Evolutionary conservation across 345 rosid species (phyloP).

Genomic region (Nasturtium officinale): DNA sequence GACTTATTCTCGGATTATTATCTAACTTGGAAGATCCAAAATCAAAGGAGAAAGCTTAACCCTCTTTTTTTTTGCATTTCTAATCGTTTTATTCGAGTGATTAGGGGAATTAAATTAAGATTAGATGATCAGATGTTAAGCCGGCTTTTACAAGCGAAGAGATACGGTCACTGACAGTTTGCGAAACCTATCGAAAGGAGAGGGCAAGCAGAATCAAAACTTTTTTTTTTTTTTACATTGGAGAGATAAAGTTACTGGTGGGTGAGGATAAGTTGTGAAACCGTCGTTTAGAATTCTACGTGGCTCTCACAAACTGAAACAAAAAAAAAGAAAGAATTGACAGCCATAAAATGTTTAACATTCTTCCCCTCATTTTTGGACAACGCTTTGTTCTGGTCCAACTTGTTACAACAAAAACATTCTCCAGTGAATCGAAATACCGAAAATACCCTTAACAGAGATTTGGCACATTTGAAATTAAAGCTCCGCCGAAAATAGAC

Average conservation of each 20-base stretch:
- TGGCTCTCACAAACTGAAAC: slow-evolving; percentile 38
- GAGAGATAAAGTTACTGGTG: slow-evolving; percentile 31
- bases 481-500: slow-evolving; percentile 26
- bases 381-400: slow-evolving; percentile 42
- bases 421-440: neutral
- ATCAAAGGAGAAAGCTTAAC: slow-evolving; percentile 31
- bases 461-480: neutral
- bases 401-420: slow-evolving; percentile 28
- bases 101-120: slow-evolving; percentile 22
- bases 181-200: slow-evolving; percentile 20
- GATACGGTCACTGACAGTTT: slow-evolving; percentile 30
- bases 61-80: neutral
- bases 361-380: slow-evolving; percentile 30
- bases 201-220: slow-evolving; percentile 28
- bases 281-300: slow-evolving; percentile 30
- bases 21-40: slow-evolving; percentile 32
- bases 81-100: slow-evolving; percentile 19
- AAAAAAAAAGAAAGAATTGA: neutral
- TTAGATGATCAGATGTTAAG: neutral
- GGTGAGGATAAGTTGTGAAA: slow-evolving; percentile 32
- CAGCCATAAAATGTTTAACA: slow-evolving; percentile 32
- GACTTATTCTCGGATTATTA: slow-evolving; percentile 27
- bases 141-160: slow-evolving; percentile 28
- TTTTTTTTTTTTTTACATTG: neutral
- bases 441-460: slow-evolving; percentile 9